Percentiles rank a stretch among this genome's conserved stretches.
These are phyloP conservation scores for Nicotiana otophora DNA, from an alignment of 257 asterid genomes.

Conservation along the genomic window DNA sequence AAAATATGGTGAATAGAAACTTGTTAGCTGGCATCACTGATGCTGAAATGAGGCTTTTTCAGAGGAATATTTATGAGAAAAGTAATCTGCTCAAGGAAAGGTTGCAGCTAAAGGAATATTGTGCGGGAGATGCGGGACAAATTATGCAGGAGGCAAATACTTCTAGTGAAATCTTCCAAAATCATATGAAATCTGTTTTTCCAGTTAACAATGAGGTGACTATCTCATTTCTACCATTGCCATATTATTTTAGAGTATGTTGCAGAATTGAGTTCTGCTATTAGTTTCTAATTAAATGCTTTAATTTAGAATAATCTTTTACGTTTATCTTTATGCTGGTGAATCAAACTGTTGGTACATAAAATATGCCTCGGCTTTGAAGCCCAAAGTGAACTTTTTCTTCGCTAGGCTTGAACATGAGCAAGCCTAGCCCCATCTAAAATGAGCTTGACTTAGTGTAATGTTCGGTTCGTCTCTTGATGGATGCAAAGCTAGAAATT, in stretches of 20 bases:
- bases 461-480: not conserved
- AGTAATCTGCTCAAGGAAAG: constrained; percentile 26
- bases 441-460: not conserved
- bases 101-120: constrained; percentile 21
- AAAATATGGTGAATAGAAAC: constrained; percentile 30
- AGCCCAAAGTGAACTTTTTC: not conserved
- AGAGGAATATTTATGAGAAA: constrained; percentile 40
- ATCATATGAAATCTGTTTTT: constrained; percentile 12
- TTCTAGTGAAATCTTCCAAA: constrained; percentile 20
- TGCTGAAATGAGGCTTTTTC: constrained; percentile 38
- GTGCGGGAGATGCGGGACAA: constrained; percentile 4
- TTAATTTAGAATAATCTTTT: not conserved
- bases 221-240: not conserved
- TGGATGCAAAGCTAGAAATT: not conserved
- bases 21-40: constrained; percentile 32
- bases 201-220: constrained; percentile 38
- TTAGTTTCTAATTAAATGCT: not conserved
- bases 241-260: not conserved
- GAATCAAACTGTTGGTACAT: not conserved
- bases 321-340: not conserved
- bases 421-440: not conserved
- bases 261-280: not conserved
- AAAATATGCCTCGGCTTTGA: not conserved
- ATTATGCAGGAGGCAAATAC: constrained; percentile 10
- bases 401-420: not conserved